Evolutionary conservation across 257 asterid genomes (phyloP).

Genomic region (Solanum medicagineum): DNA sequence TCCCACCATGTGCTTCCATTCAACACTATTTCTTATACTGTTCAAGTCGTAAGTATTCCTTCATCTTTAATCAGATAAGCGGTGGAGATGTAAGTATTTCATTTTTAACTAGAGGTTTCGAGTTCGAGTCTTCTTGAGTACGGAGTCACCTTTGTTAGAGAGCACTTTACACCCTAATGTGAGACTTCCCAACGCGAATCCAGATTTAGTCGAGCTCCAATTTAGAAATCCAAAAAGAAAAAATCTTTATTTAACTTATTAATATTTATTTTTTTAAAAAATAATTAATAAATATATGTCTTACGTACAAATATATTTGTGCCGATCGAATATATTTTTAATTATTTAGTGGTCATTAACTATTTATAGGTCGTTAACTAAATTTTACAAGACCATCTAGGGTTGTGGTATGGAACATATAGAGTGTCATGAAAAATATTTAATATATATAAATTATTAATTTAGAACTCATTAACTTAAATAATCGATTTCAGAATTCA

Average conservation of each 20-base stretch:
- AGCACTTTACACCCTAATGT: too few relatives aligned
- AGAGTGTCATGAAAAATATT: not conserved
- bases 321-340: too few relatives aligned
- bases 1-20: not conserved
- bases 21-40: not conserved
- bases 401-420: not conserved
- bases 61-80: too few relatives aligned
- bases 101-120: too few relatives aligned
- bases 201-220: too few relatives aligned
- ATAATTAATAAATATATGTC: not conserved
- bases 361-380: not conserved
- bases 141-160: too few relatives aligned
- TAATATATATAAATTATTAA: not conserved
- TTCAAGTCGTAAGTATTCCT: too few relatives aligned
- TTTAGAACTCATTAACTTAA: not conserved
- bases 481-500: not conserved
- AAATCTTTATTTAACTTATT: not conserved
- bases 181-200: too few relatives aligned
- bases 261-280: not conserved
- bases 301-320: not conserved
- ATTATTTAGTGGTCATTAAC: not conserved
- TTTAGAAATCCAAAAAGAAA: not conserved
- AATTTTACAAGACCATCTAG: not conserved
- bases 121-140: too few relatives aligned
- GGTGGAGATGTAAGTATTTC: too few relatives aligned